Evolutionary conservation across 2,329 filamentous ascomycete genomes (phyloP).

Genomic region (Fusarium neocosmosporiellum): DNA sequence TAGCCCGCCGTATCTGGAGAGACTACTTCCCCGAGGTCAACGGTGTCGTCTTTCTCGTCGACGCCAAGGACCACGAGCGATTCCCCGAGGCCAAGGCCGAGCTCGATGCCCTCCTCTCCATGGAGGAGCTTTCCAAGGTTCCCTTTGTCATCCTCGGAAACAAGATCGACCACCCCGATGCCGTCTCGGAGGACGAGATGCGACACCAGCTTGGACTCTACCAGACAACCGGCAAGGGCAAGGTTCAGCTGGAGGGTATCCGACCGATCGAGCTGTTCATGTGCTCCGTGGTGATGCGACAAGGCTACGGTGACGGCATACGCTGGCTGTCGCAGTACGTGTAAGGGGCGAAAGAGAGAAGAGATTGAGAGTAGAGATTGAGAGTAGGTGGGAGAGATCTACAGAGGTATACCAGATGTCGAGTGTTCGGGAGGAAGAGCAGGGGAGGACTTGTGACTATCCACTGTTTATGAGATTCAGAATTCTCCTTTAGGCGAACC

Average conservation of each 20-base stretch:
- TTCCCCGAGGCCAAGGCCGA: conserved; percentile 95
- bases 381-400: conserved; percentile 11
- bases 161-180: conserved; percentile 99
- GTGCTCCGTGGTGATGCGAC: conserved; percentile 98
- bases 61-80: conserved; percentile 96
- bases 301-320: conserved; percentile 92
- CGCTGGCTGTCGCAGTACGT: conserved; percentile 95
- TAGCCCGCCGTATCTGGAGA: conserved; percentile 93
- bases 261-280: conserved; percentile 97
- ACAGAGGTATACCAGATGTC: conserved; percentile 36
- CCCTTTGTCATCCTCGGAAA: conserved; percentile 97
- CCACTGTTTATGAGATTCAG: conserved; percentile 48
- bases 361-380: conserved; percentile 9
- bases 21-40: conserved; percentile 97
- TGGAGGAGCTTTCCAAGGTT: conserved; percentile 97
- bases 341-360: conserved; percentile 58
- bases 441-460: conserved; percentile 37
- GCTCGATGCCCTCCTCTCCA: conserved; percentile 92
- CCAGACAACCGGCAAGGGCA: conserved; percentile 96
- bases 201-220: conserved; percentile 92
- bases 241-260: conserved; percentile 91
- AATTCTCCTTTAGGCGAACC: conserved; percentile 51
- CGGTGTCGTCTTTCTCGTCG: conserved; percentile 97
- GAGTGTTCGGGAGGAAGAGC: conserved; percentile 26
- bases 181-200: conserved; percentile 94